Evolutionary conservation across 2,329 filamentous ascomycete genomes (phyloP), one percentile per base, ranked within the genome.

Genomic region (Beauveria sp.): DNA sequence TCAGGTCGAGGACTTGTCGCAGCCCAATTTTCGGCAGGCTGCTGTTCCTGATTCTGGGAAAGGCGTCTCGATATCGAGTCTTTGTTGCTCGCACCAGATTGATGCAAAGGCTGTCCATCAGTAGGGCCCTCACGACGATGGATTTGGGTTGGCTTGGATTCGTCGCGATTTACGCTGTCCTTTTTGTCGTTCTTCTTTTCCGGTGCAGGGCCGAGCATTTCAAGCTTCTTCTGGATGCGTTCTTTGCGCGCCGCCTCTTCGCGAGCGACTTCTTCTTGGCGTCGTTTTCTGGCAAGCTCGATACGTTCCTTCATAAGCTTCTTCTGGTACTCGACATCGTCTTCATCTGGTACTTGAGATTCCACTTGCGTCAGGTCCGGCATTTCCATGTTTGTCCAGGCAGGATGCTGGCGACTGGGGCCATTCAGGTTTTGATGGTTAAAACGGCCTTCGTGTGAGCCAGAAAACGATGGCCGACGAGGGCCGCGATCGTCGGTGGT

Each of bases 241-340:
- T 90, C 88, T 67, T 84, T 82, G 63, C 81, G 83, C 20, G 84
- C 89, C n/a, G 85, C 87, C 69, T 91, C 88, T 68, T 90, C 87
- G n/a, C 80, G 82, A 22, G 83, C 86, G 67, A 88, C 87, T 71
- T 91, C 83, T 62, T 89, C 88, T 63, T 85, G 76, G 53, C 85
- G 80, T 62, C 88, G 81, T 69, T 88, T 87, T 69, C 87, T 86
- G 22, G 88, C 88, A 58, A 85, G 76, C 68, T 92, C 88, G 7
- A 86, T 80, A 45, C 84, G 84, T 67, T 90, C 86, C 43, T 82
- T 82, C 88, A 93, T 92, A 24, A 90, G 82, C 75, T 80, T 89
- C 81, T 78, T 89, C 75, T 84, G 88, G 69, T 77, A 83, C 72
- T 79, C 86, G 65, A 80, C 80, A 45, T 85, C 79, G 53, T 83